These are phyloP conservation scores for Wickerhamiella shivajii DNA, from an alignment of 805 yeast genomes.

Conservation along the genomic window DNA sequence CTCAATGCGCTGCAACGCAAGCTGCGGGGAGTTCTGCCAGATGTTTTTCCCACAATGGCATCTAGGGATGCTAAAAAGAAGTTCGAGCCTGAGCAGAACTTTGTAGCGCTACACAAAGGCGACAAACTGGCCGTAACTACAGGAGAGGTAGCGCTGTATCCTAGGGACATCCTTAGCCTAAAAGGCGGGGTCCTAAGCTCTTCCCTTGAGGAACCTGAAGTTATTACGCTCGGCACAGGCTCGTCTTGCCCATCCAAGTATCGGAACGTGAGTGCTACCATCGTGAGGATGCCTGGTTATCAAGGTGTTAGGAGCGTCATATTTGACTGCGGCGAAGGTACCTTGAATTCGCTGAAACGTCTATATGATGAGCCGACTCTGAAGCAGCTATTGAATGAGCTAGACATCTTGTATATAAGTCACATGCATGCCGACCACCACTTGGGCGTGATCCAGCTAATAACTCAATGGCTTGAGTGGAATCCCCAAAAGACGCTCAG, in stretches of 20 bases:
- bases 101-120: no score
- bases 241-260: constrained; percentile 75
- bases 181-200: no score
- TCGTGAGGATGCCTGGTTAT: constrained; percentile 49
- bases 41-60: constrained; percentile 15
- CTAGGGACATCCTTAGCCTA: no score
- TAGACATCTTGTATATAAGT: constrained; percentile 54
- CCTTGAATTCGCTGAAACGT: constrained; percentile 58
- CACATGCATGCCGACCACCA: constrained; percentile 98
- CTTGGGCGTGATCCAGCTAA: constrained; percentile 59
- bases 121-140: no score
- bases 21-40: constrained; percentile 21
- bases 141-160: no score
- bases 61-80: no score
- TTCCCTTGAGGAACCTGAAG: constrained; percentile 29
- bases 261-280: constrained; percentile 72
- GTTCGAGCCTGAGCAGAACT: no score
- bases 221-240: constrained; percentile 81
- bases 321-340: constrained; percentile 93
- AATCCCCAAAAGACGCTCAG: constrained; percentile 27
- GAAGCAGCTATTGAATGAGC: constrained; percentile 38
- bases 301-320: constrained; percentile 31
- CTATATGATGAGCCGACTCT: constrained; percentile 37
- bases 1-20: constrained; percentile 29
- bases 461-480: constrained; percentile 43